Percentiles rank a stretch among this genome's conserved stretches.
Conservation (phyloP, 176 grass and related monocot genomes). For the Hsuehochloa calcarea region DNA sequence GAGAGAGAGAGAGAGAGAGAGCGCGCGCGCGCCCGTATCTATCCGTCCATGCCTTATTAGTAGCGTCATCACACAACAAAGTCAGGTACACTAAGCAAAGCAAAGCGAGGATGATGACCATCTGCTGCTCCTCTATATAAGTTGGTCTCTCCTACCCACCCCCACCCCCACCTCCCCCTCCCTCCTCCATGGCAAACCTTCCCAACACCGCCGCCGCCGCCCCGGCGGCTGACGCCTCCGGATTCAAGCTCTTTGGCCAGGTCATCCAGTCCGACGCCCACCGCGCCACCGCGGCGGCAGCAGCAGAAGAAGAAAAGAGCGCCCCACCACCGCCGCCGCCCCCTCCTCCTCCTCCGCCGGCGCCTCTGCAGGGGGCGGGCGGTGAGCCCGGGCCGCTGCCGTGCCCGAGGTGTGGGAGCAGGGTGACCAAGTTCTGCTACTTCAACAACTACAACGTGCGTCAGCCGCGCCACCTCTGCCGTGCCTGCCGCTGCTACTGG, state of each 20-base stretch:
- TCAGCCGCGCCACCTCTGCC: slow-evolving; percentile 97
- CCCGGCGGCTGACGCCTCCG: slow-evolving; percentile 27
- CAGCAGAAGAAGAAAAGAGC: slow-evolving; percentile 1
- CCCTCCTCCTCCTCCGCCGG: neutral
- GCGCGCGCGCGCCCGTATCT: too few species aligned
- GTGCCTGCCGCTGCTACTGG: slow-evolving; percentile 93
- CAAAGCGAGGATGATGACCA: neutral
- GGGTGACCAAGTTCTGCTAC: slow-evolving; percentile 99
- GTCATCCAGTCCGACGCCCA: slow-evolving; percentile 61
- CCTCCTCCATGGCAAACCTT: slow-evolving; percentile 39
- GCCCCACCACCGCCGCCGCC: neutral
- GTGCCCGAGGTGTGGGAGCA: slow-evolving; percentile 85
- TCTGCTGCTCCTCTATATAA: slow-evolving; percentile 30
- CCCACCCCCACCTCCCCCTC: neutral
- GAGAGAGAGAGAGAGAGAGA: too few species aligned
- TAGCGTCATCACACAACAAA: slow-evolving; percentile 29
- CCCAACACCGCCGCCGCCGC: neutral
- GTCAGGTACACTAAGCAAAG: slow-evolving; percentile 41
- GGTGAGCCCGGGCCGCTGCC: slow-evolving; percentile 45
- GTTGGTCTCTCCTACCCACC: neutral
- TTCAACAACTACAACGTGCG: slow-evolving; percentile 99
- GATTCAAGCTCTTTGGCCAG: slow-evolving; percentile 90
- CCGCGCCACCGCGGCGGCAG: neutral
- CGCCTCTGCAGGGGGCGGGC: neutral
- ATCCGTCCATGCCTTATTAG: neutral